Conservation (phyloP, 306 rosid species). For the Canavalia gladiata region DNA sequence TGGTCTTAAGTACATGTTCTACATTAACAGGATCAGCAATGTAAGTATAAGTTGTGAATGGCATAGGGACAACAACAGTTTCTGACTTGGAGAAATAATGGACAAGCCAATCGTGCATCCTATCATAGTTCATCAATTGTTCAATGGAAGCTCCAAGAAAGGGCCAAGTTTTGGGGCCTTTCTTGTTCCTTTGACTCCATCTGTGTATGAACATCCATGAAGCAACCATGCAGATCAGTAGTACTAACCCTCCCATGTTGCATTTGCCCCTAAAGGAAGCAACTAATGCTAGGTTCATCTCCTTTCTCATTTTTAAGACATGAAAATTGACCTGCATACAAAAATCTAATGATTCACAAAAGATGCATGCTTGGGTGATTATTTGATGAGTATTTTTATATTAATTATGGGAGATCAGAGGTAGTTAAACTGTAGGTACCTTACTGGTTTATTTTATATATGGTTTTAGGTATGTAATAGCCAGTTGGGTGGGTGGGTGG, state of each 20-base stretch:
- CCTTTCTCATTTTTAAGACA: slow-evolving; percentile 49
- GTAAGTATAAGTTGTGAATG: slow-evolving; percentile 85
- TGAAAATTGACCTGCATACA: background rate
- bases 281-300: slow-evolving; percentile 28
- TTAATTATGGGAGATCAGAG: background rate
- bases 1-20: slow-evolving; percentile 89
- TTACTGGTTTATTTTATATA: slow-evolving; percentile 23
- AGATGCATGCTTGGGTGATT: slow-evolving; percentile 39
- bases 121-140: slow-evolving; percentile 73
- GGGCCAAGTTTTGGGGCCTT: slow-evolving; percentile 94
- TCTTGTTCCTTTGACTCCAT: slow-evolving; percentile 76
- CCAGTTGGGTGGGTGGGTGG: too few species aligned
- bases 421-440: slow-evolving; percentile 50
- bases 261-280: slow-evolving; percentile 34
- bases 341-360: slow-evolving; percentile 23
- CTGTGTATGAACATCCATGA: slow-evolving; percentile 74
- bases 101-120: slow-evolving; percentile 94
- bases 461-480: slow-evolving; percentile 20
- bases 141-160: slow-evolving; percentile 87
- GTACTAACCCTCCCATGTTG: slow-evolving; percentile 53
- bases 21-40: slow-evolving; percentile 93
- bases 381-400: slow-evolving; percentile 52
- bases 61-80: slow-evolving; percentile 91
- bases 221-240: slow-evolving; percentile 55
- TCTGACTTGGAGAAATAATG: slow-evolving; percentile 62